Evolutionary conservation across 805 yeast genomes (phyloP), one percentile per base, ranked within the genome.

Genomic region (Debaryomyces maramus): DNA sequence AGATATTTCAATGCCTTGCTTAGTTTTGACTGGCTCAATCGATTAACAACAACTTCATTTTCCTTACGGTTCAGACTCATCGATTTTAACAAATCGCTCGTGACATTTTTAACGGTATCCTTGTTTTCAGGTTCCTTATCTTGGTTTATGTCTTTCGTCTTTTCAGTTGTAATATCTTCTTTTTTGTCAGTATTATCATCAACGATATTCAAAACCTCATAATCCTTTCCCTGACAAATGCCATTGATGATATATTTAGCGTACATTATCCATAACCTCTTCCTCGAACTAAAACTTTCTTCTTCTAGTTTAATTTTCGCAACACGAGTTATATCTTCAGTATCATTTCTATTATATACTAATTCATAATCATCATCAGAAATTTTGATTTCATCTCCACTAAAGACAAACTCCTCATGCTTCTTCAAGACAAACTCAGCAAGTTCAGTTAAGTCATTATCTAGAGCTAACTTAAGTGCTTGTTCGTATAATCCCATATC

Each of bases 401-500:
- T 45, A 2, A 44, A 38, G 7, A 46, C 38, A 33, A 31, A 46
- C 36, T 63, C 59, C 33, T 63, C 70, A 42, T 56, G 67, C 20
- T 55, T 58, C 26, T 53, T 56, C 37, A 70, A 48, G 1, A 69
- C 66, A 44, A 54, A 58, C 31, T 64, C 69, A 0, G 64, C 90
- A 32, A 78, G 64, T 17, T 81, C 83, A 5, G 80, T 61, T 50
- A 83, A 64, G 23, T 77, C 77, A 44, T 78, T 63, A 3, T 77
- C 72, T 33, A 93, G 65, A 0, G 97, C 91, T 40, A 93, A 58
- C 35, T 72, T 72, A 24, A 90, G 79, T 0, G 98, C 97, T 39
- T 86, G 89, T 44, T 88, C 95, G 54, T 74, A 86, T 33, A 85
- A 70, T 3, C 73, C 78, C 60, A 88, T 62, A 40, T 67, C 71